phyloP scores from a whole-genome alignment of 2,329 filamentous ascomycete species.

The Trichoderma asperellum region DNA sequence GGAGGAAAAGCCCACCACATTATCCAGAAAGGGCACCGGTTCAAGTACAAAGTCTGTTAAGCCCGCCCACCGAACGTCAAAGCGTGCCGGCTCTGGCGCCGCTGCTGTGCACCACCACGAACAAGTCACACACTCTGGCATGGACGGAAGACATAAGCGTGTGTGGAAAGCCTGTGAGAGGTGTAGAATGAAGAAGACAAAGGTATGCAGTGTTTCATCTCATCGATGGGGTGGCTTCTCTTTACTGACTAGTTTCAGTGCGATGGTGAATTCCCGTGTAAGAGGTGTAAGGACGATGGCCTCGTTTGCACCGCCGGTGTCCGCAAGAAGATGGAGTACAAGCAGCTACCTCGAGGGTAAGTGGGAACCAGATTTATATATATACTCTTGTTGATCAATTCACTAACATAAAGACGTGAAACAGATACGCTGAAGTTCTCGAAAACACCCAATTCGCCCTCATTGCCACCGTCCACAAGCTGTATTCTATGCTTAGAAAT shows the following conservation, averaged over 20 bases:
- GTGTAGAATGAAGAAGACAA: conserved; percentile 72
- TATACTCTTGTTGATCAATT: neutral
- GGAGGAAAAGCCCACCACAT: conserved; percentile 45
- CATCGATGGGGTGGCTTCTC: neutral
- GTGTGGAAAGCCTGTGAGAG: conserved; percentile 70
- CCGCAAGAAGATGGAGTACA: conserved; percentile 70
- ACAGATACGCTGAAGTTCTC: conserved; percentile 65
- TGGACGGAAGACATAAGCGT: conserved; percentile 64
- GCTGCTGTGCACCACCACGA: conserved; percentile 46
- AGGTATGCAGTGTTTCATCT: conserved; percentile 48
- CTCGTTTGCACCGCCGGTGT: conserved; percentile 66
- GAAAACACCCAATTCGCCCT: conserved; percentile 68
- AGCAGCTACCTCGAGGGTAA: conserved; percentile 66
- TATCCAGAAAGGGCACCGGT: conserved; percentile 45
- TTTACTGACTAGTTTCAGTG: conserved; percentile 49
- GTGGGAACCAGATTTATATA: conserved; percentile 40
- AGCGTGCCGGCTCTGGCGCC: conserved; percentile 50
- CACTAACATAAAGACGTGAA: neutral
- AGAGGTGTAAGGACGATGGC: conserved; percentile 68
- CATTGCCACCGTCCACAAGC: conserved; percentile 67
- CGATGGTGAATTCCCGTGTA: conserved; percentile 68
- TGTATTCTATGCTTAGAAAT: conserved; percentile 66
- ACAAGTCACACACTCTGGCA: conserved; percentile 41
- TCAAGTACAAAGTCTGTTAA: conserved; percentile 53
- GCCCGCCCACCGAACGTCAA: conserved; percentile 55